Base-by-base conservation (phyloP, 345 rosid species). In the Lepidium sativum region DNA sequence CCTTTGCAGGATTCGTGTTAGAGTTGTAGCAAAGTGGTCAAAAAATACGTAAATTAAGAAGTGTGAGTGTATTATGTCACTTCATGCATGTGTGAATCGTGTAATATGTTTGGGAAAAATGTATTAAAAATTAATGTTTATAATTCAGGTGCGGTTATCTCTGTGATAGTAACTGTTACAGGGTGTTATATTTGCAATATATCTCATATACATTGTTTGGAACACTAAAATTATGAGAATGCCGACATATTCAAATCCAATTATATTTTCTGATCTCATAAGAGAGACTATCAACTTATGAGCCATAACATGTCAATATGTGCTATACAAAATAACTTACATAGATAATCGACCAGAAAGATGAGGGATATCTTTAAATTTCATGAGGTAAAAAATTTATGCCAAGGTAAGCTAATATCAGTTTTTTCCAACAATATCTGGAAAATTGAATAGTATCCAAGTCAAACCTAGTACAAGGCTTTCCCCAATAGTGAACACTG, bases 1-100 rank as follows among this genome's bases (percentile, higher is more conserved):
- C 49, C 21, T 39, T 35, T 79, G 84, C 75, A 92, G 96, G 86
- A 73, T 78, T 92, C 75, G 96, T 92, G 78, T 65, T 92, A 92
- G 95, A 92, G 87, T 91, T 89, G 79, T 81, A 86, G 82, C 37
- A 49, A 76, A 44, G 68, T 54, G 42, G 51, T 55, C 71, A 42
- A 65, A 65, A 59, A 58, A 48, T 34, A 67, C 41, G 20, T 49
- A 61, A 31, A 50, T 15, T 59, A 71, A 78, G 72, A 55, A 54
- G 63, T 74, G 73, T 35, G 52, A 40, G 68, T 50, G 54, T 65
- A 60, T 37, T 73, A 41, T 63, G 43, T 60, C 40, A 62, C 67
- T 63, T 58, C 34, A 77, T 75, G 68, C 78, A 56, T 71, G 67
- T 60, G 66, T 45, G 66, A 70, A 58, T 76, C 60, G 68, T 62